These are phyloP conservation scores for Cornus kousa DNA, from an alignment of 148 eudicot genomes.

Conservation along the genomic window DNA sequence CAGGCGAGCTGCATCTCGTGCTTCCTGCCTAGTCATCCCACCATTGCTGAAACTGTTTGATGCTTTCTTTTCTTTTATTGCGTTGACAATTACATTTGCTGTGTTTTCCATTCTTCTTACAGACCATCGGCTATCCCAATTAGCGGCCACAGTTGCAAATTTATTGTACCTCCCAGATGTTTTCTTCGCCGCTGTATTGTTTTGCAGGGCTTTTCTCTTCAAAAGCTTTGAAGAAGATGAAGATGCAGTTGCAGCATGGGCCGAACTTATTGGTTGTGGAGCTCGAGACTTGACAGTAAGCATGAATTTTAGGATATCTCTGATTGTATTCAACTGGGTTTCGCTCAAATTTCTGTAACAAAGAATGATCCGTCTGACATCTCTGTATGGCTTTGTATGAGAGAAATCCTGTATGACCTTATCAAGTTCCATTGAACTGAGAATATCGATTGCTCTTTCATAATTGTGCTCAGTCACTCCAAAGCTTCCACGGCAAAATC, in stretches of 20 bases:
- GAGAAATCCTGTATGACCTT: constrained; percentile 27
- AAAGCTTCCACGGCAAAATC: constrained; percentile 71
- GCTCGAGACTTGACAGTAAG: constrained; percentile 45
- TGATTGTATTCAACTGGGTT: constrained; percentile 44
- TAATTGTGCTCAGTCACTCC: constrained; percentile 61
- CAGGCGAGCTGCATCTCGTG: constrained; percentile 77
- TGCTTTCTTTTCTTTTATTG: constrained; percentile 56
- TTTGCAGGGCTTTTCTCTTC: constrained; percentile 1
- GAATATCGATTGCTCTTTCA: constrained; percentile 55
- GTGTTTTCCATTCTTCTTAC: constrained; percentile 64
- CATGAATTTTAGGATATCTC: constrained; percentile 72
- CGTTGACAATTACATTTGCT: constrained; percentile 69
- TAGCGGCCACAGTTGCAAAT: constrained; percentile 54
- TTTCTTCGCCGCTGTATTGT: constrained; percentile 20
- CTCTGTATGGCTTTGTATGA: constrained; percentile 12
- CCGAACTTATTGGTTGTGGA: constrained; percentile 11
- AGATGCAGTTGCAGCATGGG: not conserved
- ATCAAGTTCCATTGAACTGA: constrained; percentile 58
- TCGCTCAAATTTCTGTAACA: constrained; percentile 61
- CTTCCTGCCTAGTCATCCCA: constrained; percentile 88
- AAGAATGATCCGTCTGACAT: constrained; percentile 36
- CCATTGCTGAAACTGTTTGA: constrained; percentile 8
- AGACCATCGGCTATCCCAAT: constrained; percentile 79
- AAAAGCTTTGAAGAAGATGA: constrained; percentile 6
- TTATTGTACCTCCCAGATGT: constrained; percentile 45